These are phyloP conservation scores for Pelargonium fulgidum DNA, from an alignment of 441 rosid genomes.

Conservation along the genomic window DNA sequence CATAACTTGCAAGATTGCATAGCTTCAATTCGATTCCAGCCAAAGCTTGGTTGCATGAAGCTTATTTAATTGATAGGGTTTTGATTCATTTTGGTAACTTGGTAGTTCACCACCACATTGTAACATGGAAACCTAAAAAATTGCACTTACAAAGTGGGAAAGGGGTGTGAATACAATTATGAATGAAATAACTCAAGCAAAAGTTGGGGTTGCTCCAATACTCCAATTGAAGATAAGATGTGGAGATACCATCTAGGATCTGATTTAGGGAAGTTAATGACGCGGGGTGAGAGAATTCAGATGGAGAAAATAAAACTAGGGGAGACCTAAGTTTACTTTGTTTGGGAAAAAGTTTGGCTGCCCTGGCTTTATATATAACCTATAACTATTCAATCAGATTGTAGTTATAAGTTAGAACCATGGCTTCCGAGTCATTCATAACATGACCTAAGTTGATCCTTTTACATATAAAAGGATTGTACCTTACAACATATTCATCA, in stretches of 20 bases:
- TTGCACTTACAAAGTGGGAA: no score
- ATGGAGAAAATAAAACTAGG: no score
- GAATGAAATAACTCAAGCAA: neutral
- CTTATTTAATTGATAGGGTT: no score
- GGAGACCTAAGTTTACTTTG: neutral
- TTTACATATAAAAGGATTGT: neutral
- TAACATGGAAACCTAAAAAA: no score
- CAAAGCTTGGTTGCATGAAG: no score
- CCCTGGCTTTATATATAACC: neutral
- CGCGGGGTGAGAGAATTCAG: no score
- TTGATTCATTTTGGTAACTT: no score
- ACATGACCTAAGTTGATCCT: neutral
- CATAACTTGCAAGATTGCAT: neutral
- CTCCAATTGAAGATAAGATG: neutral
- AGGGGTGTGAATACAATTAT: neutral
- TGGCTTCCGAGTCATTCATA: neutral
- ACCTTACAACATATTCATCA: neutral
- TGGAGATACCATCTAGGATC: neutral
- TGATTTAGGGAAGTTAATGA: no score
- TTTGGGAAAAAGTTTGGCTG: neutral
- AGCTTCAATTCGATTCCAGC: no score
- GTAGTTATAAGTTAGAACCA: neutral
- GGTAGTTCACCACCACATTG: no score
- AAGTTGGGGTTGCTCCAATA: neutral
- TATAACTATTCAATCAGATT: neutral